Base-by-base conservation (phyloP, 768 basidiomycete genomes). In the Boletales sp. region DNA sequence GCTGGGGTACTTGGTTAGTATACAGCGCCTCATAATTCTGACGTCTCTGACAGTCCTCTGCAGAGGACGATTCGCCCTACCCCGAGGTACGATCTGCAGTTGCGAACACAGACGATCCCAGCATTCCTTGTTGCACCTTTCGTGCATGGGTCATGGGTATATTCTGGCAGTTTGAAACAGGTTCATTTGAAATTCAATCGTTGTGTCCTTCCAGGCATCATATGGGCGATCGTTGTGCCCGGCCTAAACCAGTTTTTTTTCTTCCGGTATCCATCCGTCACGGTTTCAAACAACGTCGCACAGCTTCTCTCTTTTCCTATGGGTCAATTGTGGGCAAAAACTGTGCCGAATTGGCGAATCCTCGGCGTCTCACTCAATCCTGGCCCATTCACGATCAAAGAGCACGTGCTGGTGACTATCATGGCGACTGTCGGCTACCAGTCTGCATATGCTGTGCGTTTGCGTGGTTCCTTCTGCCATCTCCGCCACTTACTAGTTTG, bases 61-160 rank as follows among this genome's bases (percentile, higher is more conserved):
- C 56, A 73, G 78, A 78, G 64, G 85, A 91, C 58, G 90, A 91
- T 63, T 90, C 87, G 24, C 90, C 90, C 5, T 92, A 92, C 62
- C 87, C 86, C 7, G 90, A 92, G 64, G 87, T 89, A 12, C 80
- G 87, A 40, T 82, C 84, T 8, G 86, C 87, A 8, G 86, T 88
- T 9, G 80, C 83, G 17, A 87, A 86, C 64, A 81, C 78, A 30
- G 86, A 88, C 56, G 86, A 88, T 59, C 76, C 75, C 2, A 67
- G 69, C 35, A 86, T 87, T 74, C 84, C 84, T 12, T 76, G 73
- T 12, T 73, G 75, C 19, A 78, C 83, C 24, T 42, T 90, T 34
- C 80, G 83, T 47, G 75, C 81, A 17, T 85, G 83, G 82, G 65
- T 74, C 0, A 69, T 85, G 40, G 84, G 84, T 58, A 44, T 46